Conservation (phyloP, 2,329 filamentous ascomycete genomes). For the Coccinonectria pachysandricola region DNA sequence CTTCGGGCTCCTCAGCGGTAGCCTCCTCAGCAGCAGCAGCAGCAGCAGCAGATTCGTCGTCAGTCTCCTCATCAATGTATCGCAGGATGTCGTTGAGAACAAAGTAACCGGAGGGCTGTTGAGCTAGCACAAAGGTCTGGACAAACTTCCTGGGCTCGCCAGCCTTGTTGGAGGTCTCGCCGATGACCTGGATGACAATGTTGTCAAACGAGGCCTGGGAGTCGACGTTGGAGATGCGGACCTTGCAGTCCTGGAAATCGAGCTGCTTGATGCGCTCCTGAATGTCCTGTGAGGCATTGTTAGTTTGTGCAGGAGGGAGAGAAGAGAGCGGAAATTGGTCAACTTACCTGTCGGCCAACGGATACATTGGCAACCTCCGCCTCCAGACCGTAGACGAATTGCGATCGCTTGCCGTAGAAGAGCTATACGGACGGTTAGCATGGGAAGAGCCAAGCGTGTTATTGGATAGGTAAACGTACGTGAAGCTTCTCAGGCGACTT, state of each 20-base stretch:
- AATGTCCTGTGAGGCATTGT: conserved; percentile 54
- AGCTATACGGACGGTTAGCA: conserved; percentile 38
- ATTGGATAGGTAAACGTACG: too few species aligned
- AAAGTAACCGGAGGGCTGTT: conserved; percentile 95
- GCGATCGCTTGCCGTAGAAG: conserved; percentile 93
- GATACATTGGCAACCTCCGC: conserved; percentile 80
- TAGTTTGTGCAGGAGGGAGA: conserved; percentile 9
- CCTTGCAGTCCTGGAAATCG: conserved; percentile 95
- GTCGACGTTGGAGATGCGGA: conserved; percentile 95
- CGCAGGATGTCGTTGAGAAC: conserved; percentile 97
- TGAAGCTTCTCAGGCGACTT: conserved; percentile 89
- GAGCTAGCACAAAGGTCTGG: conserved; percentile 93
- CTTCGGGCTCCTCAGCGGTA: conserved; percentile 22
- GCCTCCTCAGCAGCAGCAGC: conserved; percentile 24
- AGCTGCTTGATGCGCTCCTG: conserved; percentile 89
- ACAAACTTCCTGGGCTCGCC: conserved; percentile 91
- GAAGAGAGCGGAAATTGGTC: not conserved
- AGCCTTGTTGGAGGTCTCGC: conserved; percentile 91
- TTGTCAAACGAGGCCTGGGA: conserved; percentile 86
- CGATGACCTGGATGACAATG: conserved; percentile 96
- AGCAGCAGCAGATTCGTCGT: conserved; percentile 49
- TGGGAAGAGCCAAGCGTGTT: too few species aligned
- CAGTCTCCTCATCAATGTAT: conserved; percentile 76
- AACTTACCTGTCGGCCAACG: conserved; percentile 67
- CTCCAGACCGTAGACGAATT: conserved; percentile 87